Evolutionary conservation across 75 land plant species (phyloP), one percentile per base, ranked within the genome.

Genomic region (Pinus taeda): DNA sequence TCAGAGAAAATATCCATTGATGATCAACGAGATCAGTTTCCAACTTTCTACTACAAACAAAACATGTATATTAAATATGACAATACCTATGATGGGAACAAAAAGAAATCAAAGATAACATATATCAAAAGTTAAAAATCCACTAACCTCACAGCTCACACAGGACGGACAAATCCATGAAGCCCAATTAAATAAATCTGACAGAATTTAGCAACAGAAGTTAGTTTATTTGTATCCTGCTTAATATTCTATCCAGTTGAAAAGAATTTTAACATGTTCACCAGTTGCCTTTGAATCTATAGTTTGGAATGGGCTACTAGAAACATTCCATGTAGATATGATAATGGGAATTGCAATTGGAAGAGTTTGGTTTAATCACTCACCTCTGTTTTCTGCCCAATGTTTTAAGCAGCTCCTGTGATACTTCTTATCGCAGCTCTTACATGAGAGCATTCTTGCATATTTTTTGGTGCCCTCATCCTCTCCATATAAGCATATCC

Each of bases 141-240:
- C 22, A 80, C 71, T 63, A 81, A 97, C 99, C 98, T 95, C 99
- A 82, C 99, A 97, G 42, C 60, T 83, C 49, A 98, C 86, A 60
- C 99, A 97, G 57, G 92, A 89, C 9, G 89, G 92, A 82, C 99
- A 97, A 14, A 79, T 70, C 99, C 98, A 97, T 37, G 98, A 92
- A 79, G 90, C 90, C 99, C 98, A 95, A 60, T 95, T 94, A 84
- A 97, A 97, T 67, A 97, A 56, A 90, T 97, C 99, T 97, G 92
- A 60, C 57, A 81, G 56, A 57, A 83, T 73, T 55, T 62, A 29
- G 45, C 24, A 13, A 61, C 21, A 64, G 56, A 60, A 57, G 9
- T 24, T 78, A 57, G 9, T 24, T 78, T 63, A 80, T 37, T 15
- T 30, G 29, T 12, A 15, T 61, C 30, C 37, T 15, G 33, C n/a